phyloP scores from a whole-genome alignment of 345 rosid species.

The Hypericum perforatum region DNA sequence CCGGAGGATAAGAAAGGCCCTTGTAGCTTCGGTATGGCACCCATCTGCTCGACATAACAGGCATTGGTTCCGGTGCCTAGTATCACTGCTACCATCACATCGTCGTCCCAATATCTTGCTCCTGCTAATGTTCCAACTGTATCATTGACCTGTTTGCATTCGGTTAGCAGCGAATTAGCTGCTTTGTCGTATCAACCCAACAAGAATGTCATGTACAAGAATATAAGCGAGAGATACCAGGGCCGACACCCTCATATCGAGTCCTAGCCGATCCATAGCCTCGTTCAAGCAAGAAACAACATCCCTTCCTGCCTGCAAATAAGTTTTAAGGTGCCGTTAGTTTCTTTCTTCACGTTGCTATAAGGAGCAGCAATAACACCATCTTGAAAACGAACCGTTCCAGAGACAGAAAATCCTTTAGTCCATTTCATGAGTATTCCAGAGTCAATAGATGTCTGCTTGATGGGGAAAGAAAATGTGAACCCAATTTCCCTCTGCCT shows the following conservation, averaged over 20 bases:
- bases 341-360: no score
- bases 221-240: conserved; percentile 32
- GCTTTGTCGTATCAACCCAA: neutral
- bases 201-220: neutral
- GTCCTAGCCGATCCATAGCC: conserved; percentile 57
- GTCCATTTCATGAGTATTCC: conserved; percentile 81
- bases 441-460: conserved; percentile 64
- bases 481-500: conserved; percentile 74
- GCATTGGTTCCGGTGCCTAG: conserved; percentile 92
- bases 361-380: no score
- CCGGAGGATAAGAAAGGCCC: conserved; percentile 31
- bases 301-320: conserved; percentile 55
- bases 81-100: conserved; percentile 83
- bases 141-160: conserved; percentile 55
- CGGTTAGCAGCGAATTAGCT: neutral
- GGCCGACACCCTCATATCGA: conserved; percentile 74
- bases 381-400: conserved; percentile 63
- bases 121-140: conserved; percentile 74
- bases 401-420: conserved; percentile 75
- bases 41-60: conserved; percentile 66
- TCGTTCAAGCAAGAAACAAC: conserved; percentile 78
- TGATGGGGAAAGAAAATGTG: conserved; percentile 83
- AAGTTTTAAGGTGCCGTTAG: neutral
- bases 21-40: conserved; percentile 54
- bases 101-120: conserved; percentile 72